phyloP scores from a whole-genome alignment of 352 stramenopile species.

The Pythium utonaiense region DNA sequence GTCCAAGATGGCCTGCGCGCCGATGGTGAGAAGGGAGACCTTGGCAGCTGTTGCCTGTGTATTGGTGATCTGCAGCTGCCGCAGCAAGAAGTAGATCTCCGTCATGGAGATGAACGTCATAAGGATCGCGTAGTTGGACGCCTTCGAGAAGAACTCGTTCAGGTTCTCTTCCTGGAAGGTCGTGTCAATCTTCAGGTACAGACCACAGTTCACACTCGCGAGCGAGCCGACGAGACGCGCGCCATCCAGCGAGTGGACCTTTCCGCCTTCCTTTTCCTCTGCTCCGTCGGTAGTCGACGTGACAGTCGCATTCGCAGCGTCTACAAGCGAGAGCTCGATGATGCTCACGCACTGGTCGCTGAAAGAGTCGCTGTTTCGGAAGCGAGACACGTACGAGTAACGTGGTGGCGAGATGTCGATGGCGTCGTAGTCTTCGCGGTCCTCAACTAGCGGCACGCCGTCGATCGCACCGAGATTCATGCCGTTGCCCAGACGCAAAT shows the following conservation, averaged over 20 bases:
- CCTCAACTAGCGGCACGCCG: constrained; percentile 50
- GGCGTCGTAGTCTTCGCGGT: constrained; percentile 62
- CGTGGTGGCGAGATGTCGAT: constrained; percentile 78
- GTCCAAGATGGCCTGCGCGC: constrained; percentile 87
- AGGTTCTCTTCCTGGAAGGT: constrained; percentile 83
- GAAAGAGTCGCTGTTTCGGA: constrained; percentile 78
- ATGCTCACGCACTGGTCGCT: constrained; percentile 84
- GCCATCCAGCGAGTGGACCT: constrained; percentile 22
- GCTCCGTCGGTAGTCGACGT: constrained; percentile 20
- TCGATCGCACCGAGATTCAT: constrained; percentile 65
- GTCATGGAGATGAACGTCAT: constrained; percentile 85
- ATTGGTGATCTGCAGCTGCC: constrained; percentile 80
- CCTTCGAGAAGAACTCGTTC: constrained; percentile 79
- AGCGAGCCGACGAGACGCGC: constrained; percentile 51
- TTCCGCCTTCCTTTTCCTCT: constrained; percentile 7
- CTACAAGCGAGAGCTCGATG: constrained; percentile 65
- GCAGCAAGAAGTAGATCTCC: constrained; percentile 85
- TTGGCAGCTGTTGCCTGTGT: constrained; percentile 83
- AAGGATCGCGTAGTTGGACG: constrained; percentile 70
- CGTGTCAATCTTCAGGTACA: constrained; percentile 73
- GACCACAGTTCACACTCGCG: constrained; percentile 70
- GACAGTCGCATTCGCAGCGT: constrained; percentile 23
- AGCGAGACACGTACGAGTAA: constrained; percentile 74
- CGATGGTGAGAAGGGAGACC: constrained; percentile 81
- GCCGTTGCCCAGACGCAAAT: constrained; percentile 33